Percentiles rank a stretch among this genome's conserved stretches.
These are phyloP conservation scores for Salvia rosmarinus DNA, from an alignment of 257 asterid genomes.

Conservation along the genomic window DNA sequence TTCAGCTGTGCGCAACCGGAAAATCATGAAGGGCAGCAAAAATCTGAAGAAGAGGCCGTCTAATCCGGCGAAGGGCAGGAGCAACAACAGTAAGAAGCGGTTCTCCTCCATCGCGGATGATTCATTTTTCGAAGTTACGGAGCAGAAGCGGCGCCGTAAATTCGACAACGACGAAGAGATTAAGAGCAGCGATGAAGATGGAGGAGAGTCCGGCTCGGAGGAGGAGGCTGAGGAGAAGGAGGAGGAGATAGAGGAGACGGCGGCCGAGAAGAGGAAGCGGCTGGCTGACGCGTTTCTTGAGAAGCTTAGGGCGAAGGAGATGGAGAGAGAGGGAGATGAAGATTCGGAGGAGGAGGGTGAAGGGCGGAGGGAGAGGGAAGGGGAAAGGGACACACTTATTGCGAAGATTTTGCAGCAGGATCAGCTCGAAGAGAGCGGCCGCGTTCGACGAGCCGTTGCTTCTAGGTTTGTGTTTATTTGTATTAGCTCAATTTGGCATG, in stretches of 20 bases:
- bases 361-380: conserved; percentile 63
- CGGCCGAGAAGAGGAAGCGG: conserved; percentile 76
- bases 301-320: conserved; percentile 44
- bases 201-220: conserved; percentile 40
- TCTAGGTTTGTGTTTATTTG: conserved; percentile 53
- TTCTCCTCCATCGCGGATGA: conserved; percentile 45
- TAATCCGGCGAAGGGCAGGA: conserved; percentile 36
- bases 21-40: conserved; percentile 51
- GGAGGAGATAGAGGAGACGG: conserved; percentile 67
- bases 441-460: conserved; percentile 70
- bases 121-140: conserved; percentile 57
- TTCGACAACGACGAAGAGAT: conserved; percentile 62
- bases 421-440: conserved; percentile 93
- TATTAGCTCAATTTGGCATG: background rate
- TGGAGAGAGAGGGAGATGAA: conserved; percentile 43
- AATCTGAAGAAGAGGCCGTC: conserved; percentile 47
- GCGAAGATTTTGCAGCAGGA: conserved; percentile 77
- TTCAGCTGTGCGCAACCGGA: background rate
- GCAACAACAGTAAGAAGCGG: conserved; percentile 43
- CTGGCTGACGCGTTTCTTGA: conserved; percentile 52
- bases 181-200: conserved; percentile 71
- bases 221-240: conserved; percentile 43
- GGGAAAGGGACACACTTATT: conserved; percentile 76
- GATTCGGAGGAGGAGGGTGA: conserved; percentile 47
- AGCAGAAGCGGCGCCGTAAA: conserved; percentile 58